These are phyloP conservation scores for Fraxinus ornus DNA, from an alignment of 305 asterid species.

Conservation along the genomic window DNA sequence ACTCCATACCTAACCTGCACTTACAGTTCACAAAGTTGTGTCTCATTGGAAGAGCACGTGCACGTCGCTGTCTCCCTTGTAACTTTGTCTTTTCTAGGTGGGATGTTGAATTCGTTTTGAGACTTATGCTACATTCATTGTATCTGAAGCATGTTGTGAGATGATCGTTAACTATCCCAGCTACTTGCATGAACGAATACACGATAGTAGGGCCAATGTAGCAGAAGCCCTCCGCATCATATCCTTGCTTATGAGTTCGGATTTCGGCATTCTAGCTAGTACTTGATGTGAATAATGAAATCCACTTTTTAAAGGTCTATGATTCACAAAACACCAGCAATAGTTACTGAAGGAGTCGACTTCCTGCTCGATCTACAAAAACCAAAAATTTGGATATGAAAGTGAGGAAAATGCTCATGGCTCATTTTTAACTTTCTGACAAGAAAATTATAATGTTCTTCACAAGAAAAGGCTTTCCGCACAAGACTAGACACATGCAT, in stretches of 20 bases:
- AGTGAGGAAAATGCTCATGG: too few relatives aligned
- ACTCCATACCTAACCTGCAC: neutral
- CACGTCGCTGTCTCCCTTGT: constrained; percentile 11
- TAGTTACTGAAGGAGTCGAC: constrained; percentile 70
- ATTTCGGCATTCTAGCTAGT: constrained; percentile 72
- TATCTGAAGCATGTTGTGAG: constrained; percentile 63
- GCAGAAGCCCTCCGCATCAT: constrained; percentile 61
- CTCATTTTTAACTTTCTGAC: neutral
- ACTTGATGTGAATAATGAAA: constrained; percentile 55
- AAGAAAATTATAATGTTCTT: neutral
- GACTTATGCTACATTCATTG: constrained; percentile 38
- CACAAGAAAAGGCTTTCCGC: neutral
- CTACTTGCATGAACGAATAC: constrained; percentile 77
- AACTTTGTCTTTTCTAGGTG: constrained; percentile 21
- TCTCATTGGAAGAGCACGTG: neutral
- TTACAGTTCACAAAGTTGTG: neutral
- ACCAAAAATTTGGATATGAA: neutral
- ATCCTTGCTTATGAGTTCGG: constrained; percentile 67
- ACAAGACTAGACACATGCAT: neutral
- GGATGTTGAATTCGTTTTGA: constrained; percentile 21
- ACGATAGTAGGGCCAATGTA: constrained; percentile 75
- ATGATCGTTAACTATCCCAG: constrained; percentile 74
- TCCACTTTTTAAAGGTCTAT: constrained; percentile 44
- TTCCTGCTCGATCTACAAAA: constrained; percentile 58
- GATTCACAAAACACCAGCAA: constrained; percentile 66